Evolutionary conservation across 768 basidiomycete genomes (phyloP), one percentile per base, ranked within the genome.

Genomic region (Hericium alpestre): DNA sequence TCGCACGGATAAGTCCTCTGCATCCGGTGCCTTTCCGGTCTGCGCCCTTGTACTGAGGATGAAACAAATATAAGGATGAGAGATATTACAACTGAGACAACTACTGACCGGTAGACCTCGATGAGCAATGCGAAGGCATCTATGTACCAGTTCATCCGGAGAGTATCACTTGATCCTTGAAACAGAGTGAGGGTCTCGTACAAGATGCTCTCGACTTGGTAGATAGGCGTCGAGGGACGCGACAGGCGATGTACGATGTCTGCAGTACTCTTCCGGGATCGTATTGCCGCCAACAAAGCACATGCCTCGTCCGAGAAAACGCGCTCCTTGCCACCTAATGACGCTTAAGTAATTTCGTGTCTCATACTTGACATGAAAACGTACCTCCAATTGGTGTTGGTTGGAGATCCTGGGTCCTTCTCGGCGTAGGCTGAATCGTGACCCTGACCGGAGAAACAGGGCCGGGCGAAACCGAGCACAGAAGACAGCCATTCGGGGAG

Each of bases 171-270:
- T 48, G 73, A 63, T 18, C 66, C 66, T 55, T 82, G 82, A 38
- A 84, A 69, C 5, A 77, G 66, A 3, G 68, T 61, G 59, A 82
- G 72, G 2, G 76, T 67, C 32, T 76, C 74, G 59, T 69, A 74
- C 39, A 90, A 61, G 10, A 76, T 72, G 39, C 77, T 73, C 43
- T 73, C 69, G 8, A 79, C 70, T n/a, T 75, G 73, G 15, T 73
- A 64, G 37, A 76, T 60, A 0, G 79, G 62, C 5, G 73, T 66
- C 2, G 74, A 66, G 16, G 76, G 70, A 27, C 69, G 65, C 7
- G 80, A 72, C 37, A 90, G 71, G 23, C 73, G 61, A 64, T 85
- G 84, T 20, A 77, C 73, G 38, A 89, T 68, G 64, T 90, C 88
- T 10, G 78, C 70, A 32, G 81, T 71, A n/a, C 79, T 76, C 56